Base-by-base conservation (phyloP, 257 asterid species). In the Striga asiatica region DNA sequence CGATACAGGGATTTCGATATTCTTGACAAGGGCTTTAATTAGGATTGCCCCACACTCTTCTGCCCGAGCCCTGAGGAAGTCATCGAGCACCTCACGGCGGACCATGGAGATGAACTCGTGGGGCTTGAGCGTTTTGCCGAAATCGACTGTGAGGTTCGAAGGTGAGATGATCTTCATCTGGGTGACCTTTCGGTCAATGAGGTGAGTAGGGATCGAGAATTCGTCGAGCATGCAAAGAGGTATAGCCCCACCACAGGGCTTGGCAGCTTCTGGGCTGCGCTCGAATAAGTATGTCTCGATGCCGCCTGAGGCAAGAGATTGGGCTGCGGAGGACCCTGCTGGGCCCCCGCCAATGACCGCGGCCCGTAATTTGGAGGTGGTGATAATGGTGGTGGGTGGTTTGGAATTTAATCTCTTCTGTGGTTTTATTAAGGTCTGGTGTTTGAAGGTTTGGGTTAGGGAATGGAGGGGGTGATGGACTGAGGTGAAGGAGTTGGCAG, bases 311-410 rank as follows among this genome's bases (percentile, higher is more conserved):
- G 91, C 91, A 24, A 86, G 65, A 21, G 88, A 84, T 70, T 86
- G 91, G 1, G 94, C 95, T 0, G 95, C 95, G 3, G 95, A 83
- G 49, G 95, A 83, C 6, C 95, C 95, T 2, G 95, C 95, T 1
- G 94, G 94, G 10, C 95, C 95, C 6, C 94, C 95, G 8, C 95
- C 95, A 1, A 86, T 72, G 0, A 83, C 95, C n/a, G 95, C 95
- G 0, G 64, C 94, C 17, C 88, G 75, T 29, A 87, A 75, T 57
- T 78, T 77, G 42, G 76, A 64, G 61, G 45, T 56, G 70, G 54
- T 62, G 60, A 14, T 35, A 38, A 56, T 31, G 48, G 68, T 28
- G 39, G 12, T 8, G 14, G 14, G 31, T 25, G 34, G 53, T 28
- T 25, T 70, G 73, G 11, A 34, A 65, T 62, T 49, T 41, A 18